Percentiles rank a stretch among this genome's conserved stretches.
Conservation (phyloP, 2,329 filamentous ascomycete species). For the Epichloe hybrida region DNA sequence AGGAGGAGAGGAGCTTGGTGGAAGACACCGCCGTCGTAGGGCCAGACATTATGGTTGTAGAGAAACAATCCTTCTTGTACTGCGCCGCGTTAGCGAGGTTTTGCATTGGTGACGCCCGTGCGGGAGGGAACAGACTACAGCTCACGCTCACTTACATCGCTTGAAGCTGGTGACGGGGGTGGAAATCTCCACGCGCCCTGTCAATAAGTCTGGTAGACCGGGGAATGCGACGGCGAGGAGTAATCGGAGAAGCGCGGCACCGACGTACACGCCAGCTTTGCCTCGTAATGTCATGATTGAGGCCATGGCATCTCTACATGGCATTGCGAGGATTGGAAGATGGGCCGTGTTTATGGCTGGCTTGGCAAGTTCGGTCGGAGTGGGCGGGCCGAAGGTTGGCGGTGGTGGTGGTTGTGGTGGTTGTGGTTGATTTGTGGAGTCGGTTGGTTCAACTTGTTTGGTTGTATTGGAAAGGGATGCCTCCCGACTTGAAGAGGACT, state of each 20-base stretch:
- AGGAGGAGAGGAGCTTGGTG: constrained; percentile 79
- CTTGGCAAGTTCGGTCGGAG: constrained; percentile 15
- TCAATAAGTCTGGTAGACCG: constrained; percentile 69
- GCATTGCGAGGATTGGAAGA: constrained; percentile 1
- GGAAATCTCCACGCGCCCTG: constrained; percentile 86
- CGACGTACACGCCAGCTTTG: constrained; percentile 49
- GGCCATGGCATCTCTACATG: constrained; percentile 7
- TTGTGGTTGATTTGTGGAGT: too few species aligned
- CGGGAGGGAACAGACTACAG: neutral
- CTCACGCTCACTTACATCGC: constrained; percentile 53
- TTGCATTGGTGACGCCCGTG: neutral
- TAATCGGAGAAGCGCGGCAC: constrained; percentile 66
- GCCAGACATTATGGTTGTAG: constrained; percentile 90
- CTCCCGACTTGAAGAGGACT: too few species aligned
- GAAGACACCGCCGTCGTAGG: constrained; percentile 84
- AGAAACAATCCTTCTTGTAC: constrained; percentile 95
- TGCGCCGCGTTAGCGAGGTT: constrained; percentile 20
- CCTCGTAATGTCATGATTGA: constrained; percentile 27
- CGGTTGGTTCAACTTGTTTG: too few species aligned
- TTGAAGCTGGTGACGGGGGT: constrained; percentile 96
- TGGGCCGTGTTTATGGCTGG: neutral
- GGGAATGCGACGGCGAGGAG: constrained; percentile 68
- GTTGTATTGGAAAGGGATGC: too few species aligned
- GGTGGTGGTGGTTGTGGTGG: too few species aligned
- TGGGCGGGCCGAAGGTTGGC: constrained; percentile 3